Conservation (phyloP, 345 rosid genomes). For the Pugionium dolabratum region DNA sequence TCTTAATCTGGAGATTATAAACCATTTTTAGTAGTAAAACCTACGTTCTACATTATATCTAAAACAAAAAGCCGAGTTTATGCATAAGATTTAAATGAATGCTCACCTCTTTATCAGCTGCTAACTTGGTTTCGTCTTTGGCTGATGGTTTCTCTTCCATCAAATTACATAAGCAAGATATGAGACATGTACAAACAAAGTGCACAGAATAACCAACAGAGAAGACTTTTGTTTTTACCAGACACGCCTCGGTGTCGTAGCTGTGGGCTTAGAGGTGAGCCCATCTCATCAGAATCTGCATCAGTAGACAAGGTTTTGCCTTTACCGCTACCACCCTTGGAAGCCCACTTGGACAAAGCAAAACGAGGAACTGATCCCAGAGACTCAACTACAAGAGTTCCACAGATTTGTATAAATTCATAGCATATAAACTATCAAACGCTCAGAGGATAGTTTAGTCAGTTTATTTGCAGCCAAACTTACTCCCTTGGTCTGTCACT, state of each 20-base stretch:
- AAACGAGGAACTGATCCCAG: slow-evolving; percentile 51
- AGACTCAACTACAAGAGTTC: slow-evolving; percentile 47
- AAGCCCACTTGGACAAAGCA: slow-evolving; percentile 70
- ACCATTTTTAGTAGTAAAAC: slow-evolving; percentile 18
- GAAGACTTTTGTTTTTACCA: slow-evolving; percentile 46
- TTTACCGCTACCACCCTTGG: slow-evolving; percentile 20
- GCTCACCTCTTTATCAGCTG: slow-evolving; percentile 38
- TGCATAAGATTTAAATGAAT: background rate
- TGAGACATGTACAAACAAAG: slow-evolving; percentile 19
- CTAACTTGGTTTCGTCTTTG: slow-evolving; percentile 20
- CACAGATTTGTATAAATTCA: background rate
- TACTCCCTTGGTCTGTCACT: slow-evolving; percentile 50
- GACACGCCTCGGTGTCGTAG: slow-evolving; percentile 52
- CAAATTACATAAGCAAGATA: slow-evolving; percentile 24
- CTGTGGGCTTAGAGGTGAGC: slow-evolving; percentile 44
- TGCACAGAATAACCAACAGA: slow-evolving; percentile 4
- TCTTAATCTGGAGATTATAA: slow-evolving; percentile 53
- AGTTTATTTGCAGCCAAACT: slow-evolving; percentile 14
- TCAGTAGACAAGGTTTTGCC: slow-evolving; percentile 27
- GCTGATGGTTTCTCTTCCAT: slow-evolving; percentile 31
- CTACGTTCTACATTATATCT: background rate
- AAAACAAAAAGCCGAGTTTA: slow-evolving; percentile 1
- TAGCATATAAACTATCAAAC: background rate
- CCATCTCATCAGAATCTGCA: slow-evolving; percentile 34
- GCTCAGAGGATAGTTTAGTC: background rate